Evolutionary conservation across 176 grass and related monocot genomes (phyloP).

Genomic region (Aegilops speltoides): DNA sequence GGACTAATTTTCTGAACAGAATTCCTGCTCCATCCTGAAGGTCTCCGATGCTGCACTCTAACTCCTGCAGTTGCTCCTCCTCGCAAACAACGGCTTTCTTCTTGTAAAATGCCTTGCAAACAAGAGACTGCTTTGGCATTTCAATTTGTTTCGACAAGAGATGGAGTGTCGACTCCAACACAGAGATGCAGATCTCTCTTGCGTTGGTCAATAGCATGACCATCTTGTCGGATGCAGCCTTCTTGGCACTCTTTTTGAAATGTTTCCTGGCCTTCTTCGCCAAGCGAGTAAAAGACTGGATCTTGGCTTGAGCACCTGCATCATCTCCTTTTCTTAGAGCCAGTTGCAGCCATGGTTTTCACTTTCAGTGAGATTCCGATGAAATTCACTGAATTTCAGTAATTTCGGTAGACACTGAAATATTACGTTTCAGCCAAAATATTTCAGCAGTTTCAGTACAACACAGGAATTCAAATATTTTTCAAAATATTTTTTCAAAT

Average conservation of each 20-base stretch:
- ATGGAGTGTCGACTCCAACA: not conserved
- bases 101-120: constrained; percentile 19
- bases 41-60: not conserved
- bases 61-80: constrained; percentile 9
- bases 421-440: too few relatives aligned
- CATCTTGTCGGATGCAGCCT: not conserved
- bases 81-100: not conserved
- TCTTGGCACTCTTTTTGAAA: not conserved
- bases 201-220: not conserved
- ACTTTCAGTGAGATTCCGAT: too few relatives aligned
- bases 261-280: not conserved
- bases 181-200: not conserved
- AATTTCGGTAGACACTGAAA: too few relatives aligned
- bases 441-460: too few relatives aligned
- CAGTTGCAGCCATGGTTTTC: not conserved
- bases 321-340: not conserved
- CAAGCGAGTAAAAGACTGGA: not conserved
- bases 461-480: too few relatives aligned
- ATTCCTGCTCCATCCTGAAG: not conserved
- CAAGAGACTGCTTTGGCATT: not conserved
- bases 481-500: too few relatives aligned
- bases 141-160: not conserved
- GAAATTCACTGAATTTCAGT: too few relatives aligned
- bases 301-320: not conserved
- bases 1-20: not conserved